phyloP scores from a whole-genome alignment of 352 stramenopile genomes.

The Phytophthora aleatoria region DNA sequence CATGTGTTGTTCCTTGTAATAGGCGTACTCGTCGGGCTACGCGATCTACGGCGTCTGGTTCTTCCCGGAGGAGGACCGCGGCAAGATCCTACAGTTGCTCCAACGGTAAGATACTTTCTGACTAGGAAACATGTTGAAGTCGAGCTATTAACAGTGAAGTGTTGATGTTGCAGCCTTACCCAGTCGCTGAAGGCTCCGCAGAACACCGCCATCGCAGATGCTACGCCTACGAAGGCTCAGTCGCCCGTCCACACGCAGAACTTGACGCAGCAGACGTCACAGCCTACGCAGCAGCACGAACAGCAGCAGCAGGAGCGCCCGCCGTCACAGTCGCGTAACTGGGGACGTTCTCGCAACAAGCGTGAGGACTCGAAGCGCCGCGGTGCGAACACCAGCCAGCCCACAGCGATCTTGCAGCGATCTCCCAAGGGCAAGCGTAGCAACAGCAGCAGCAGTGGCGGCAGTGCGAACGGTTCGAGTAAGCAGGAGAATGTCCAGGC shows the following conservation, averaged over 20 bases:
- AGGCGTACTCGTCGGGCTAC: slow-evolving; percentile 63
- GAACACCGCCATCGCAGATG: slow-evolving; percentile 18
- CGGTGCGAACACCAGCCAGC: slow-evolving; percentile 25
- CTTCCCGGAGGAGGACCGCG: slow-evolving; percentile 84
- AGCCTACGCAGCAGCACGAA: slow-evolving; percentile 40
- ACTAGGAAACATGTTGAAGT: background rate
- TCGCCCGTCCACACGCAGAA: slow-evolving; percentile 29
- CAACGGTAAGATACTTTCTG: slow-evolving; percentile 50
- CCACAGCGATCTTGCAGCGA: slow-evolving; percentile 74
- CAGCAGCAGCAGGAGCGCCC: slow-evolving; percentile 34
- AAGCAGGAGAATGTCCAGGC: slow-evolving; percentile 32
- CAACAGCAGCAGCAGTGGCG: slow-evolving; percentile 39
- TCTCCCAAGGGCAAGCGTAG: slow-evolving; percentile 41
- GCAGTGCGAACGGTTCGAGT: slow-evolving; percentile 24
- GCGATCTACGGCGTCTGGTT: slow-evolving; percentile 90
- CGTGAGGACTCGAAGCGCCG: slow-evolving; percentile 53
- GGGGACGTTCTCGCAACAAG: slow-evolving; percentile 63
- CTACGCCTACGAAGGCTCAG: slow-evolving; percentile 22
- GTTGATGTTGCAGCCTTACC: slow-evolving; percentile 54
- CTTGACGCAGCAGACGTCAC: slow-evolving; percentile 41
- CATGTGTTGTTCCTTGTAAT: slow-evolving; percentile 3
- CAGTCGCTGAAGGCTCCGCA: slow-evolving; percentile 58
- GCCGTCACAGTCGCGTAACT: slow-evolving; percentile 38
- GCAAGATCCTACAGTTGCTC: slow-evolving; percentile 78
- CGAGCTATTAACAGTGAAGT: slow-evolving; percentile 13